phyloP scores from a whole-genome alignment of 495 filamentous ascomycete species.

The Hypomontagnella monticulosa region DNA sequence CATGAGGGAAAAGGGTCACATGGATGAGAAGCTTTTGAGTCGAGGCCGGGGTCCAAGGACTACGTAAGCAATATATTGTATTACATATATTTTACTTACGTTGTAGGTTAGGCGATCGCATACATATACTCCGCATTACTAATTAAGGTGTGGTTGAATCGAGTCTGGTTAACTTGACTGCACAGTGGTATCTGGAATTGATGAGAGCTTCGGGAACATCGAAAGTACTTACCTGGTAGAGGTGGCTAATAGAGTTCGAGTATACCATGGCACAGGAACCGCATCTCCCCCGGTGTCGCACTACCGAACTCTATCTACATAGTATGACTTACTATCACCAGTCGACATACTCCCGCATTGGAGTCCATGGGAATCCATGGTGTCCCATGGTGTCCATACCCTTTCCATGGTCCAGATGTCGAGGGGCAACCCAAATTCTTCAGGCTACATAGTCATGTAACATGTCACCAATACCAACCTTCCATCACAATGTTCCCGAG shows the following conservation, averaged over 20 bases:
- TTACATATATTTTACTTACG: neutral
- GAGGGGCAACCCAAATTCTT: neutral
- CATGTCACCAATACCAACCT: constrained; percentile 16
- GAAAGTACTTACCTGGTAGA: too few relatives aligned
- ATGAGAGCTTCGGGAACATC: too few relatives aligned
- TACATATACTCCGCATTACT: constrained; percentile 25
- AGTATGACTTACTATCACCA: neutral
- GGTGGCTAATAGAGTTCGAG: too few relatives aligned
- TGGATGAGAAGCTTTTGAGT: constrained; percentile 16
- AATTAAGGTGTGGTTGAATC: constrained; percentile 19
- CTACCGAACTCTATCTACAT: constrained; percentile 28
- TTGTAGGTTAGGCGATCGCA: neutral
- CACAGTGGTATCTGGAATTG: too few relatives aligned
- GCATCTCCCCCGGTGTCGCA: constrained; percentile 33
- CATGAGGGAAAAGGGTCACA: constrained; percentile 19
- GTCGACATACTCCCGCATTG: constrained; percentile 7
- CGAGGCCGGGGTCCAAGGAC: neutral
- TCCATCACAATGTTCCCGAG: constrained; percentile 5
- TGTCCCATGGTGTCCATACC: too few relatives aligned
- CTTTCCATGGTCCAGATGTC: too few relatives aligned
- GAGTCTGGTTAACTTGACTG: too few relatives aligned
- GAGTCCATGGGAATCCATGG: too few relatives aligned
- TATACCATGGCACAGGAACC: constrained; percentile 22
- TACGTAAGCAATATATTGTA: constrained; percentile 38
- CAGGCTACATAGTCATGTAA: constrained; percentile 10